phyloP scores from a whole-genome alignment of 2,329 filamentous ascomycete species.

The Exserohilum rostratum region DNA sequence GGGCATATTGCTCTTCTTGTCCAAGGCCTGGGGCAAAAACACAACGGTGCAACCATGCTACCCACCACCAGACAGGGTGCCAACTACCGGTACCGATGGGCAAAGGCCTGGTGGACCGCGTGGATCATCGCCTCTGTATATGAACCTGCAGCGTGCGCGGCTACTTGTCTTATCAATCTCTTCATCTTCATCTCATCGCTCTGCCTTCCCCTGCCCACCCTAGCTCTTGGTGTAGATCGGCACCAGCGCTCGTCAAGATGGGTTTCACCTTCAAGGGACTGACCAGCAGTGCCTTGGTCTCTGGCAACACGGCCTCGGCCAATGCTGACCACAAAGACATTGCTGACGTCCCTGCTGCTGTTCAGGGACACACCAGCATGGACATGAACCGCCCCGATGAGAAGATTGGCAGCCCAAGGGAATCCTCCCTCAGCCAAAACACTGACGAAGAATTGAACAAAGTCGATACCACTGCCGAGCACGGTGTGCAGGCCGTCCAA shows the following conservation, averaged over 20 bases:
- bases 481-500: constrained; percentile 38
- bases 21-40: constrained; percentile 17
- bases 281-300: constrained; percentile 34
- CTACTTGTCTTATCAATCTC: constrained; percentile 38
- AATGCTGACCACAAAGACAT: constrained; percentile 32
- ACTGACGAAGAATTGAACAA: constrained; percentile 42
- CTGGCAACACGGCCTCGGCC: constrained; percentile 18
- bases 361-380: constrained; percentile 38
- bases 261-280: constrained; percentile 42
- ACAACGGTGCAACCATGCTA: constrained; percentile 10
- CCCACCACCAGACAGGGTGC: constrained; percentile 18
- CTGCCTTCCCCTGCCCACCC: background rate
- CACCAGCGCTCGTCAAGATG: constrained; percentile 24
- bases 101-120: constrained; percentile 13
- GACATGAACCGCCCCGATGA: constrained; percentile 31
- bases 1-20: constrained; percentile 13
- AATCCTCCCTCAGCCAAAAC: constrained; percentile 12
- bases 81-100: constrained; percentile 16
- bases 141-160: constrained; percentile 24
- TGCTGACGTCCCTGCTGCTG: constrained; percentile 35
- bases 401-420: constrained; percentile 34
- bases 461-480: constrained; percentile 37
- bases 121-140: constrained; percentile 21
- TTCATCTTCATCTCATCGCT: constrained; percentile 2
- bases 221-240: constrained; percentile 6